A percentile compares a stretch with the other conserved stretches of the same genome.
These are phyloP conservation scores for Lentinus brumalis DNA, from an alignment of 768 basidiomycete species.

Conservation along the genomic window DNA sequence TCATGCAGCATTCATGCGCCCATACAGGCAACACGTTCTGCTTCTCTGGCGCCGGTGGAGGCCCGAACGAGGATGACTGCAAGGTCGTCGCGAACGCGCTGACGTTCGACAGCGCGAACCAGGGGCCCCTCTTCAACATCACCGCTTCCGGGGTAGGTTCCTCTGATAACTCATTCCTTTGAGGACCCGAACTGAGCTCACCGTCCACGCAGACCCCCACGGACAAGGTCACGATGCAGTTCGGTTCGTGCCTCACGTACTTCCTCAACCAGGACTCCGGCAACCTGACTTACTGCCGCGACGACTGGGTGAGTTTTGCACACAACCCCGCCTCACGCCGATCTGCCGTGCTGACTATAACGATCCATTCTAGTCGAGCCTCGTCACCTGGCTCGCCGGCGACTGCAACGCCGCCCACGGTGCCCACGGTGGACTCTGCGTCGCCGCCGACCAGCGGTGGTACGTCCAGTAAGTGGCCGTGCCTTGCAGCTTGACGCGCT, in stretches of 20 bases:
- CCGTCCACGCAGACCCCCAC: conserved; percentile 26
- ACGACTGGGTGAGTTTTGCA: conserved; percentile 42
- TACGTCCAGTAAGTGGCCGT: conserved; percentile 46
- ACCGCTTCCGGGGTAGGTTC: conserved; percentile 2
- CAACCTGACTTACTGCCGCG: conserved; percentile 44
- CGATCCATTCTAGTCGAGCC: conserved; percentile 33
- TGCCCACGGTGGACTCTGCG: conserved; percentile 52
- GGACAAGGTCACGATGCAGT: conserved; percentile 44
- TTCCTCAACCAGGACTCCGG: conserved; percentile 48
- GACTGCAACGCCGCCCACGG: conserved; percentile 52
- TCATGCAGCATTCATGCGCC: not conserved
- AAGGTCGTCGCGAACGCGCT: conserved; percentile 52
- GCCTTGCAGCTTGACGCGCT: not conserved
- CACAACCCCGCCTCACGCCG: not conserved
- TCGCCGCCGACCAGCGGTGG: conserved; percentile 47
- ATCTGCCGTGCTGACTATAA: not conserved
- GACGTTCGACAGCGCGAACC: conserved; percentile 48
- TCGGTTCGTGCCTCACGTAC: conserved; percentile 45
- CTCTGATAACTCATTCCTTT: not conserved
- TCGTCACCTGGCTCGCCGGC: conserved; percentile 43
- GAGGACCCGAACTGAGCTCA: too few relatives aligned
- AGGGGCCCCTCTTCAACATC: conserved; percentile 31
- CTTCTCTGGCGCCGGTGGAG: conserved; percentile 48
- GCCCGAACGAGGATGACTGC: conserved; percentile 50
- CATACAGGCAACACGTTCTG: conserved; percentile 39